Base-by-base conservation (phyloP, 371 early-diverging fungal species). In the Entomophthora muscae region DNA sequence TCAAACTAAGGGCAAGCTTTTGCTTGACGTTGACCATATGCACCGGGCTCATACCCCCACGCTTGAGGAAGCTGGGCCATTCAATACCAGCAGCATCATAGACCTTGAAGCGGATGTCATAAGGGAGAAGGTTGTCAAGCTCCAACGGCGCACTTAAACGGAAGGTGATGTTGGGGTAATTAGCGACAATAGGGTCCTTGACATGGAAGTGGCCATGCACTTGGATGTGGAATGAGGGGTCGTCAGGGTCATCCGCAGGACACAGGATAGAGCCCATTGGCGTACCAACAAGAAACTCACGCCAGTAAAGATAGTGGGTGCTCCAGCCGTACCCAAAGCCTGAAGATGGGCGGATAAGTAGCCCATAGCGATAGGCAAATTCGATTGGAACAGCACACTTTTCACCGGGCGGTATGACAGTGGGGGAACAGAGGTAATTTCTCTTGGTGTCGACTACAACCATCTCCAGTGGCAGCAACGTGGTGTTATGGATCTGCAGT, bases 111-210 rank as follows among this genome's bases (percentile, higher is more conserved):
- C 27, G 33, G 51, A 76, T 64, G 65, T 89, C 83, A 70, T 85
- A 93, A 0, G 98, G 98, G 52, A 98, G 72, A 51, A 95, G 72
- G 67, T 98, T 98, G 74, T 98, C 97, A 31, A 98, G 79, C 71
- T 91, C 90, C 31, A 96, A 77, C 12, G 98, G 97, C 13, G 95
- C 85, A 33, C 88, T 80, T 42, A 98, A 68, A 24, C 83, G 80
- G 60, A 94, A 83, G 2, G 82, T 77, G 85, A 95, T 84, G 59
- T 74, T 81, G 23, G 95, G 95, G 68, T 92, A 93, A 31, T 80
- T 75, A 53, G 69, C 69, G 57, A 52, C 29, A 33, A 79, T 58
- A 0, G 78, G 72, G 64, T 78, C 73, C 0, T 70, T 68, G 28
- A 66, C 67, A 13, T 78, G 78, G 56, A 72, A 57, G 23, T 73